Evolutionary conservation across 2,329 filamentous ascomycete genomes (phyloP).

Genomic region (Cordyceps javanica): DNA sequence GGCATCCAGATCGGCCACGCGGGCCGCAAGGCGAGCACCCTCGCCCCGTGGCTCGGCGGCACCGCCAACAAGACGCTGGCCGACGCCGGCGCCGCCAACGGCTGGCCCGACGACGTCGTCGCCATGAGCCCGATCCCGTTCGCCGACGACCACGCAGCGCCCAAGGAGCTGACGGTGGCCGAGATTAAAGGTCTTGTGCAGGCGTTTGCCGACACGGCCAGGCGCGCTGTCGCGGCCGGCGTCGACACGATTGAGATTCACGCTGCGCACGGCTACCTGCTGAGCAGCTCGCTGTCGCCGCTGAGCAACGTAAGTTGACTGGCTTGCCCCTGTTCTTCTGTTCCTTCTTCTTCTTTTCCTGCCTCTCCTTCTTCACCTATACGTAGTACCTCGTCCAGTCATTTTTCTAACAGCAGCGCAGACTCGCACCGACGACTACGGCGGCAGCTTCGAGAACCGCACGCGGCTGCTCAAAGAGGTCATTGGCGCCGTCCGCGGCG

Average conservation of each 20-base stretch:
- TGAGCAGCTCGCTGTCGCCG: conserved; percentile 59
- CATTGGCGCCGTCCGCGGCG: conserved; percentile 42
- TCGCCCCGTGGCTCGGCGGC: conserved; percentile 56
- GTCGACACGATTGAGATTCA: conserved; percentile 71
- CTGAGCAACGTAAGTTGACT: conserved; percentile 47
- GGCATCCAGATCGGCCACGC: conserved; percentile 80
- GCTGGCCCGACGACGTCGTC: conserved; percentile 52
- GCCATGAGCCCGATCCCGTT: conserved; percentile 51
- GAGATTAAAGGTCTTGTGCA: conserved; percentile 63
- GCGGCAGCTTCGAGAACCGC: conserved; percentile 60
- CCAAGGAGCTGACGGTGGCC: conserved; percentile 60
- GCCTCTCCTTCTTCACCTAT: no score
- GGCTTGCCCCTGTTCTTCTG: background rate
- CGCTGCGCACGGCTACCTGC: conserved; percentile 59
- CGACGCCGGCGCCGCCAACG: conserved; percentile 40
- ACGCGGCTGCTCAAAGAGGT: conserved; percentile 54
- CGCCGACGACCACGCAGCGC: conserved; percentile 52
- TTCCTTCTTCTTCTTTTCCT: background rate
- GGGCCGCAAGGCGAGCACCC: conserved; percentile 59
- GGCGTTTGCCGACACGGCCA: conserved; percentile 53
- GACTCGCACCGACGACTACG: conserved; percentile 58
- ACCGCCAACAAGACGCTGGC: conserved; percentile 47
- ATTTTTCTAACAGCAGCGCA: conserved; percentile 16
- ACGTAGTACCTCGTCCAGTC: background rate
- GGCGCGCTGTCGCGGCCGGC: conserved; percentile 60